phyloP scores from a whole-genome alignment of 2,329 filamentous ascomycete species.

The Botrytis squamosa region DNA sequence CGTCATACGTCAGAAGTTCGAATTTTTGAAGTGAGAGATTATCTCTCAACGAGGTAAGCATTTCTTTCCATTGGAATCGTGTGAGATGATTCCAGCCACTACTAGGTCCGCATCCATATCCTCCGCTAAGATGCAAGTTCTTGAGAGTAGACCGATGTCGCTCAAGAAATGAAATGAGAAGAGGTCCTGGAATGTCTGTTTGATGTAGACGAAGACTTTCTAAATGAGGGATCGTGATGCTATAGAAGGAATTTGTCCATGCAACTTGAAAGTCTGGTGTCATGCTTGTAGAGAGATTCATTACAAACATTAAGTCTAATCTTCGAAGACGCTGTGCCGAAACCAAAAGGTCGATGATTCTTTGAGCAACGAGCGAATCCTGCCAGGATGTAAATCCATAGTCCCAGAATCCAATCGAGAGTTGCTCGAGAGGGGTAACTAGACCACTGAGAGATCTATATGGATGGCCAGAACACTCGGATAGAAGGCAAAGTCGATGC shows the following conservation, averaged over 20 bases:
- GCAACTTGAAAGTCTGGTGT: conserved; percentile 16
- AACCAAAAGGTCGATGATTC: not conserved
- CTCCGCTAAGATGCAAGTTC: conserved; percentile 15
- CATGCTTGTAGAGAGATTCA: conserved; percentile 19
- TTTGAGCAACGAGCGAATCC: conserved; percentile 12
- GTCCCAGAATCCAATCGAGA: conserved; percentile 21
- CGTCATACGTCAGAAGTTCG: conserved; percentile 18
- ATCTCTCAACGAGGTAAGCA: not conserved
- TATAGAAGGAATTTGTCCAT: conserved; percentile 9
- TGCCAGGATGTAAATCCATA: conserved; percentile 18
- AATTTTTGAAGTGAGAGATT: conserved; percentile 5
- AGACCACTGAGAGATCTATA: conserved; percentile 13
- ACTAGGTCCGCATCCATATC: conserved; percentile 5
- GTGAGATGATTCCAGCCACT: conserved; percentile 19
- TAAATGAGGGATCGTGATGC: conserved; percentile 11
- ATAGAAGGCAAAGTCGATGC: conserved; percentile 8
- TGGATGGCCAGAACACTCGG: not conserved
- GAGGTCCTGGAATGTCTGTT: conserved; percentile 6
- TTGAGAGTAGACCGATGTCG: conserved; percentile 2
- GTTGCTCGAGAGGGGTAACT: not conserved
- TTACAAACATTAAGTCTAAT: conserved; percentile 19
- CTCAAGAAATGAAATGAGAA: conserved; percentile 13
- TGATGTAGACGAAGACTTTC: conserved; percentile 20
- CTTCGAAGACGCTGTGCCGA: not conserved
- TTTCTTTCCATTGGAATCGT: conserved; percentile 14